Percentiles rank a stretch among this genome's conserved stretches.
These are phyloP conservation scores for Ophiocordyceps camponoti-leonardi DNA, from an alignment of 2,329 filamentous ascomycete species.

Conservation along the genomic window DNA sequence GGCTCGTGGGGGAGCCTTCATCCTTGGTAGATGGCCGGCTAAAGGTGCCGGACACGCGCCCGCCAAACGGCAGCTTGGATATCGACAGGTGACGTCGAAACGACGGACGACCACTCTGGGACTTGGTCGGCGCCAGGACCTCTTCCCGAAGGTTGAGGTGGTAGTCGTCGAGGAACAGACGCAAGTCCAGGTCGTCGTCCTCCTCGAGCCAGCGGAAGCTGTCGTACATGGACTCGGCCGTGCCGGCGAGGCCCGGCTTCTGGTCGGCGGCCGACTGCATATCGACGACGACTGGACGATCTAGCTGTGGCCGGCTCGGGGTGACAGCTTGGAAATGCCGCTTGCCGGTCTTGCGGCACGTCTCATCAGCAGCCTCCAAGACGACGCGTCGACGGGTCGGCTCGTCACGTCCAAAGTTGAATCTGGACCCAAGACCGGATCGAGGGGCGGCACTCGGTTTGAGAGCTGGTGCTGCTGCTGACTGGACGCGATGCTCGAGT, in stretches of 20 bases:
- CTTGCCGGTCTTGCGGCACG: constrained; percentile 10
- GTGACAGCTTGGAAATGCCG: constrained; percentile 6
- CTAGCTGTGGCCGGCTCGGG: not conserved
- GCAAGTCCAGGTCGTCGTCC: constrained; percentile 50
- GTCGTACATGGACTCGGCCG: constrained; percentile 42
- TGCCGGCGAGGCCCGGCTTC: constrained; percentile 5
- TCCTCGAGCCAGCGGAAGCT: constrained; percentile 61
- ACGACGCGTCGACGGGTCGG: constrained; percentile 19
- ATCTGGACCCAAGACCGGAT: not conserved
- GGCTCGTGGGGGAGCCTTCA: constrained; percentile 10
- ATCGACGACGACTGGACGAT: constrained; percentile 2
- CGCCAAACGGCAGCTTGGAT: constrained; percentile 41
- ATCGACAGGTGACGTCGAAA: constrained; percentile 60
- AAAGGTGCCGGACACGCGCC: constrained; percentile 32
- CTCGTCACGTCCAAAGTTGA: not conserved
- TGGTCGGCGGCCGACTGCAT: constrained; percentile 10
- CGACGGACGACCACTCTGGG: constrained; percentile 29
- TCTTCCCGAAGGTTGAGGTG: constrained; percentile 43
- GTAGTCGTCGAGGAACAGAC: constrained; percentile 52
- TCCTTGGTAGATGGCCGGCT: constrained; percentile 30
- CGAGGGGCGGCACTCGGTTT: not conserved
- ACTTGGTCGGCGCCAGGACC: constrained; percentile 23
- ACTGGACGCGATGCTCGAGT: not conserved
- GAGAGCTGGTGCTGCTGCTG: not conserved
- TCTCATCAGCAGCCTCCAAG: constrained; percentile 11